Evolutionary conservation across 805 yeast genomes (phyloP), one percentile per base, ranked within the genome.

Genomic region (Wickerhamiella kurtzmanii): DNA sequence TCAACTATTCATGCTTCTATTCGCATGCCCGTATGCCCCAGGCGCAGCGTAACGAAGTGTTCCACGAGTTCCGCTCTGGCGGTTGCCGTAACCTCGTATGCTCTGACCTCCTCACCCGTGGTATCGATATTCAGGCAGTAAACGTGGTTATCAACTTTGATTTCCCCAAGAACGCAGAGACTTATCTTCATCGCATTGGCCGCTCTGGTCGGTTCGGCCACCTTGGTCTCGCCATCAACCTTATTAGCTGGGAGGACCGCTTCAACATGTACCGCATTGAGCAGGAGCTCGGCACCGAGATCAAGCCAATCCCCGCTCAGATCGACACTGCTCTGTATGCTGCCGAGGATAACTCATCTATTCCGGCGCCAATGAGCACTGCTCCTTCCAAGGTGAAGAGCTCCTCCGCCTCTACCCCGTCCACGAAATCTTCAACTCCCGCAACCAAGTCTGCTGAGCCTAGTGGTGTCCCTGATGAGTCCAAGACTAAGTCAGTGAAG

Each of bases 181-280:
- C 97, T 37, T 92, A 92, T 64, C 75, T 92, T 58, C 98, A 92
- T 70, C 83, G 97, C 75, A 92, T 89, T 58, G 97, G 97, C 74
- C 86, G 98, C 73, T 87, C 96, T 5, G 97, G 98, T 56, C 84
- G 98, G 73, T 92, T 85, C 61, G 98, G 98, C 55, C 98, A 92
- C 65, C 77, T 88, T 62, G 98, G 98, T 73, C 75, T 92, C 63
- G 98, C 98, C 28, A 87, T 92, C 61, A 92, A 92, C 69, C 76
- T 92, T 59, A 86, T 92, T 70, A 85, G 88, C 65, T 89, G 96
- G 96, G 80, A 87, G 60, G 98, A 92, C 64, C 78, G 97, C 63
- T 87, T 83, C 68, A 85, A 83, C 61, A 73, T 92, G 60, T 89
- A 87, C 68, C 85, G 84, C 65, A 88, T 92, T 58, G 98, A 92